Evolutionary conservation across 345 rosid genomes (phyloP), one percentile per base, ranked within the genome.

Genomic region (Lepidium aucheri): DNA sequence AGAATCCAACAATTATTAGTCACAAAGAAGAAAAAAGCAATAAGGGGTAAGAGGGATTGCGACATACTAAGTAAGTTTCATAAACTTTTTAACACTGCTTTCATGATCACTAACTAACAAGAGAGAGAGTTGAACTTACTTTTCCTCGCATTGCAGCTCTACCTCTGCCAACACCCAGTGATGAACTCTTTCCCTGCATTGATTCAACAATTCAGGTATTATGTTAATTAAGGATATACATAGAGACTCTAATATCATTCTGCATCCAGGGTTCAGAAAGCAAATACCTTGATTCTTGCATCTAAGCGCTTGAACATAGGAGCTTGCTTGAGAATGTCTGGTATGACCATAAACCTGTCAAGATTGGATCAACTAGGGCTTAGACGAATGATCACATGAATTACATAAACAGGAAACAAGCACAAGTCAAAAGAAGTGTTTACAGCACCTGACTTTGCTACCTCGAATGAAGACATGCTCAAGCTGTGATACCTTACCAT

Each of bases 241-340:
- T 32, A 53, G 20, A 46, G 26, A 44, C 15, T 14, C 30, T 50
- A 8, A 1, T 1, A 52, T 28, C 8, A 17, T 18, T 53, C 62
- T 16, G 30, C 38, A 32, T 67, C 16, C 14, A 64, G 28, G 45
- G 53, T 51, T 43, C 34, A 41, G 28, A 60, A 65, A 55, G 53
- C 10, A 47, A 10, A 53, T 78, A 83, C 97, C 95, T 91, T 95
- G 79, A 95, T 95, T 78, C 95, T 89, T 71, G 99, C 97, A 80
- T 95, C 99, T 62, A 89, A 78, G 22, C 96, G 96, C 79, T 91
- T 95, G 83, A 91, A 95, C 97, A 95, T 95, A 8, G 99, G 97
- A 69, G 99, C 96, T 49, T 90, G 86, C 84, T 94, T 94, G 67
- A 90, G 81, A 95, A 94, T 94, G 78, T 95, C 99, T 13, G 97